These are phyloP conservation scores for Laburnicola sp. DNA, from an alignment of 2,329 filamentous ascomycete species.

Conservation along the genomic window DNA sequence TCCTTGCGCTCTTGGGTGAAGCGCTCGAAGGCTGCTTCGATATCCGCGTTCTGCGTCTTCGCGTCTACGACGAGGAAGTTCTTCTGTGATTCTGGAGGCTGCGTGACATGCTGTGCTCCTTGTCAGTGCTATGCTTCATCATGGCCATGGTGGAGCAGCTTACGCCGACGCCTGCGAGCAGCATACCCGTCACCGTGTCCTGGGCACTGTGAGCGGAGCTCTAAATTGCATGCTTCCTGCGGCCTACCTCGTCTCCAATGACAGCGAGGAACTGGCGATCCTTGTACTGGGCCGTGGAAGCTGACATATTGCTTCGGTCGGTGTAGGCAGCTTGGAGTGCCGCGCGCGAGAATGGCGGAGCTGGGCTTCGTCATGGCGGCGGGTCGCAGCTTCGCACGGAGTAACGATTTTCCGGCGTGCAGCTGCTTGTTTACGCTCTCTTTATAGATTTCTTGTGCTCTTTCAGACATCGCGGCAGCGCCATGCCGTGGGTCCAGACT, in stretches of 20 bases:
- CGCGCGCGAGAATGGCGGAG: constrained; percentile 23
- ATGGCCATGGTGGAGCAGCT: constrained; percentile 31
- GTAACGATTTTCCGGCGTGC: constrained; percentile 21
- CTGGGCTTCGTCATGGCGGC: constrained; percentile 22
- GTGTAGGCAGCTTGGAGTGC: constrained; percentile 10
- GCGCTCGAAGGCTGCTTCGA: constrained; percentile 85
- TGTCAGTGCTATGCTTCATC: constrained; percentile 6
- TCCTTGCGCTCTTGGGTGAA: constrained; percentile 93
- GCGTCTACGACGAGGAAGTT: constrained; percentile 96
- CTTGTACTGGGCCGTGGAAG: constrained; percentile 63
- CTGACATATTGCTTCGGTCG: constrained; percentile 55
- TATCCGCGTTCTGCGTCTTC: constrained; percentile 86
- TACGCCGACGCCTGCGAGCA: constrained; percentile 95
- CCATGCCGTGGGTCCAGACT: constrained; percentile 29
- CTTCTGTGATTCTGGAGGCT: constrained; percentile 85
- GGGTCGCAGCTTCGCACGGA: constrained; percentile 7
- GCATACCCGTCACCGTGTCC: constrained; percentile 94
- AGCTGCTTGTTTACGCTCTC: constrained; percentile 14
- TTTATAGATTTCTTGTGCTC: constrained; percentile 10
- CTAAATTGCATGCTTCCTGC: not conserved
- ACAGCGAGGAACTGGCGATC: constrained; percentile 96
- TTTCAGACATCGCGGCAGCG: constrained; percentile 13
- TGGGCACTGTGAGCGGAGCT: constrained; percentile 47
- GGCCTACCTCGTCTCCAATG: constrained; percentile 86
- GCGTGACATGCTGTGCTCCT: constrained; percentile 77